Conservation (phyloP, 2,329 filamentous ascomycete species). For the Venturia oleaginea region DNA sequence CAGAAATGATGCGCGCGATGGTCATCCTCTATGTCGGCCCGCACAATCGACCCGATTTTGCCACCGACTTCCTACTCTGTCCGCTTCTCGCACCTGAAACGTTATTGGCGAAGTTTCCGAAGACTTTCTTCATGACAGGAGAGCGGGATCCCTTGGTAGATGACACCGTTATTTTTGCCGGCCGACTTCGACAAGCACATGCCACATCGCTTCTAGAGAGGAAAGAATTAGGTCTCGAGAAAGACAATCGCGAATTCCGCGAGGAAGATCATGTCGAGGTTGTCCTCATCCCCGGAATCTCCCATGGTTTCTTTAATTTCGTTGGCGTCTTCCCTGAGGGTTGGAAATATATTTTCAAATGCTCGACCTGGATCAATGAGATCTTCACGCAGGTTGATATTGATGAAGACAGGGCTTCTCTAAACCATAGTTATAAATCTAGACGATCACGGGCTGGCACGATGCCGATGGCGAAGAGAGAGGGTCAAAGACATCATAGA, state of each 20-base stretch:
- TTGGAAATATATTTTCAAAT: conserved; percentile 76
- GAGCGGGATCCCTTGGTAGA: conserved; percentile 93
- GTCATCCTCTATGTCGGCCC: conserved; percentile 96
- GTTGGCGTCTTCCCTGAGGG: conserved; percentile 79
- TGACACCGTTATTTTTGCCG: conserved; percentile 93
- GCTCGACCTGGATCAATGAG: conserved; percentile 72
- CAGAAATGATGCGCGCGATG: conserved; percentile 99
- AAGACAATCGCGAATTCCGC: conserved; percentile 45
- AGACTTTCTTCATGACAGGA: conserved; percentile 87
- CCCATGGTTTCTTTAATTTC: conserved; percentile 91
- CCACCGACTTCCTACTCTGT: conserved; percentile 80
- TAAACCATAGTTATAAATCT: neutral
- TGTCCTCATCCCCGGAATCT: conserved; percentile 75
- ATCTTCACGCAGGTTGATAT: conserved; percentile 44
- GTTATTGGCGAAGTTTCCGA: conserved; percentile 78
- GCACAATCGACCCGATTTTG: conserved; percentile 86
- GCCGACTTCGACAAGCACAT: conserved; percentile 73
- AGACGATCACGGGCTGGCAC: conserved; percentile 19
- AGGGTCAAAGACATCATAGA: conserved; percentile 34
- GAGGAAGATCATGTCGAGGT: conserved; percentile 74
- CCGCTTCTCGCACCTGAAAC: conserved; percentile 82
- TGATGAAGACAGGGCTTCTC: neutral
- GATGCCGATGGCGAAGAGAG: conserved; percentile 12
- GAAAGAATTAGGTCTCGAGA: conserved; percentile 47
- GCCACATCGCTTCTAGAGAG: conserved; percentile 46